A percentile compares a stretch with the other conserved stretches of the same genome.
Conservation (phyloP, 2,329 filamentous ascomycete species). For the Aureobasidium sp. region DNA sequence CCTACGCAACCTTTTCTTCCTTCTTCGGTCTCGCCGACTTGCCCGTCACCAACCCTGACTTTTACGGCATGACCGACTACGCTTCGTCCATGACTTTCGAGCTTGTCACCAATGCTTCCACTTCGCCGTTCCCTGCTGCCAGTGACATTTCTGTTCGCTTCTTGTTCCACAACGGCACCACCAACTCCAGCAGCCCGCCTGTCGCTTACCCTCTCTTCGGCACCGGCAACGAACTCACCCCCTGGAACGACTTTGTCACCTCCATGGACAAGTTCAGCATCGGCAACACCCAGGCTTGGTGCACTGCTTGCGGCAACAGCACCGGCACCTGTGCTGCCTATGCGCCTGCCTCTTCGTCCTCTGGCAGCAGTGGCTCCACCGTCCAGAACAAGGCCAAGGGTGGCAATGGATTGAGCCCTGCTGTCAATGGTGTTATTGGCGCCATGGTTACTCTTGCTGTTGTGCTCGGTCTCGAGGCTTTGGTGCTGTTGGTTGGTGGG, state of each 20-base stretch:
- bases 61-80: conserved; percentile 76
- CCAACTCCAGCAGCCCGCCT: conserved; percentile 38
- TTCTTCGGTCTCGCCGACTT: conserved; percentile 56
- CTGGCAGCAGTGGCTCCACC: conserved; percentile 16
- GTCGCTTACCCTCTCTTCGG: conserved; percentile 57
- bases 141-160: conserved; percentile 54
- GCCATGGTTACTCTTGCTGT: conserved; percentile 62
- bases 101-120: conserved; percentile 50
- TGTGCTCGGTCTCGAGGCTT: conserved; percentile 49
- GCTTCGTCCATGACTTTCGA: conserved; percentile 78
- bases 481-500: conserved; percentile 50
- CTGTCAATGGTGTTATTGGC: conserved; percentile 75
- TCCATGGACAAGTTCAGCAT: conserved; percentile 63
- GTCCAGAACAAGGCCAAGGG: conserved; percentile 22
- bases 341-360: conserved; percentile 24
- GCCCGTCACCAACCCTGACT: conserved; percentile 48
- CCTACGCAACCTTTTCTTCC: conserved; percentile 54
- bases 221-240: conserved; percentile 44
- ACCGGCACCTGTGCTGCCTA: conserved; percentile 57
- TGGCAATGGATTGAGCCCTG: conserved; percentile 52
- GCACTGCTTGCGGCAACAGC: conserved; percentile 64
- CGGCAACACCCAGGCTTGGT: conserved; percentile 62
- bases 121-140: conserved; percentile 25
- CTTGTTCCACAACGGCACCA: conserved; percentile 57
- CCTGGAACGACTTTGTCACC: conserved; percentile 61